Base-by-base conservation (phyloP, 2,329 filamentous ascomycete species). In the Lasiodiplodia sp. region DNA sequence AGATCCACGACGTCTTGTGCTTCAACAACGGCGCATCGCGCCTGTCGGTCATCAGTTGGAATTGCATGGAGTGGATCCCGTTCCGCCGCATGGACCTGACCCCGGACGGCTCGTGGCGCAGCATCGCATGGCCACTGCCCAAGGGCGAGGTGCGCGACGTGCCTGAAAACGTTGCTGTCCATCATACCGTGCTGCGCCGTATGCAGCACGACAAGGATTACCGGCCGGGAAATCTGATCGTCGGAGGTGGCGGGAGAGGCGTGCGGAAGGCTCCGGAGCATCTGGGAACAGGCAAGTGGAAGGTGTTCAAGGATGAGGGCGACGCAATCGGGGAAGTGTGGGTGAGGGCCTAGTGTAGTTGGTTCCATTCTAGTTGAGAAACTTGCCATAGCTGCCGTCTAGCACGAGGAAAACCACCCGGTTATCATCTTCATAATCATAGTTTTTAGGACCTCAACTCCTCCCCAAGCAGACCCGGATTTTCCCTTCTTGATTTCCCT, bases 21-120 rank as follows among this genome's bases (percentile, higher is more conserved):
- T 92, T 88, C 73, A 83, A 85, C 14, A 86, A 87, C 14, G 91
- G 91, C 0, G 81, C 91, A 4, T 77, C 84, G 0, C 70, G 71
- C 28, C 67, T 81, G 4, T 86, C 88, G 0, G 91, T 93, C 0
- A 72, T 90, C 0, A 86, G 85, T 2, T 95, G 92, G 92, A 91
- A 89, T 56, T 70, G 92, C 25, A 92, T 95, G 92, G 92, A 95
- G 75, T 94, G 91, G 76, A 82, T 95, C 28, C 92, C 92, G 0
- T 94, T 95, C 80, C 86, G 91, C 1, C 85, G 92, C 28, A 94
- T 96, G 91, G 92, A 95, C 72, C 81, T 95, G 8, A 88, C 89
- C 70, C 69, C 82, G 0, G 90, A 94, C 70, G 91, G 91, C 0
- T 88, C 87, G 0, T 96, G 93, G 92, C 90, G 88, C 77, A 90